Evolutionary conservation across 768 basidiomycete genomes (phyloP), one percentile per base, ranked within the genome.

Genomic region (Astraeus odoratus): DNA sequence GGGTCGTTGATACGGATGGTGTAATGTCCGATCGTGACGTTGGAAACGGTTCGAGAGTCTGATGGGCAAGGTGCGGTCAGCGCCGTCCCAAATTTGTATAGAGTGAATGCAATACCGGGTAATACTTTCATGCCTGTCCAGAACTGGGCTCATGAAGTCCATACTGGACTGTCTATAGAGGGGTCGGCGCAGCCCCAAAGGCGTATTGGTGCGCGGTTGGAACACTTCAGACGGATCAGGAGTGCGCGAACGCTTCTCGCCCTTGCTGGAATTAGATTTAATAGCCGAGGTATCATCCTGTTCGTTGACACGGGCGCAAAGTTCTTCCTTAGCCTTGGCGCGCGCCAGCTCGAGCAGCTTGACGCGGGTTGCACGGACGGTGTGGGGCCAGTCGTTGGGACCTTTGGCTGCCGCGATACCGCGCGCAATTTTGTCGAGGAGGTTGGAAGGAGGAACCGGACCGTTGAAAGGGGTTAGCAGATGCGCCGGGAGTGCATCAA

Each of bases 391-490:
- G 46, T 86, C 86, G 25, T 70, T 63, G 12, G 83, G 75, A 5
- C 83, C 86, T 58, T 89, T 89, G 41, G 83, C 82, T 23, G 83
- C 71, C 8, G 75, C 67, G 49, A 92, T 78, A 42, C 86, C 81
- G 12, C 85, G 79, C 9, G 89, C 86, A 52, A 92, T 81, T 69
- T 86, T 88, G 64, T 92, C 87, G 48, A 92, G 79, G 18, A 91
- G 76, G 61, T 91, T 91, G 12, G 85, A 80, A 25, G 88, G 88
- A 1, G 89, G 89, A 16, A 91, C 77, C 36, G 81, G 74, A 24
- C 89, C 88, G 51, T 84, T 81, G 72, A 88, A 91, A 43, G 88
- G 89, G 13, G 89, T 91, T 60, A 87, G 72, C n/a, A 92, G 76
- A 55, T 90, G 86, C 5, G 81, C 69, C 8, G 88, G 88, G 48